Base-by-base conservation (phyloP, 1,284 basidiomycete species). In the Ustilago bromivora region DNA sequence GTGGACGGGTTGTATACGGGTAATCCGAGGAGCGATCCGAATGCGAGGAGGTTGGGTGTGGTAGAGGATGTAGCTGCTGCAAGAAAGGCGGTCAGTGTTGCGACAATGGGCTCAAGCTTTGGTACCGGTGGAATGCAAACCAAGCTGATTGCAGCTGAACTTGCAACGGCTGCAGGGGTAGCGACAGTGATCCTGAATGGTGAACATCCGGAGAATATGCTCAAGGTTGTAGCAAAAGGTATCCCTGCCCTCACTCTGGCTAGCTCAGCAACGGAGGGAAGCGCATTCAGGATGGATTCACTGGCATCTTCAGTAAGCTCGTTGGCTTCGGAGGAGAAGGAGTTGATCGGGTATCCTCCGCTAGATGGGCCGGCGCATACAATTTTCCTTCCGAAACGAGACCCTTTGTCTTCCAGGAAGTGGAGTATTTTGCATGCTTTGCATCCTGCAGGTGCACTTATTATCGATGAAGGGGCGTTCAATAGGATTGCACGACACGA, bases 41-140 rank as follows among this genome's bases (percentile, higher is more conserved):
- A 89, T 41, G 96, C 96, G 0, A 91, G 90, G 80, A 90, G 91
- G 35, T 92, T 99, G 19, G 90, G 93, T 41, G 90, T 92, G 8
- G 96, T 99, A 1, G 88, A 90, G 2, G 96, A 95, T 34, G 92
- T 98, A 23, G 89, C 92, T 31, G 90, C 90, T 32, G 94, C 97
- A 71, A 91, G 95, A 31, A 88, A 90, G 19, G 89, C 94, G 90
- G 96, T 98, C 3, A 94, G 93, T 81, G 97, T 95, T 0, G 91
- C 91, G 3, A 98, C 95, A 0, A 89, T 96, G 6, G 97, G 96
- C 0, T 96, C 94, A 0, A 94, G 90, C 74, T 90, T 99, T 12
- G 97, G 96, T 0, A 99, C 97, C 2, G 97, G 96, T 1, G 97
- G 97, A 6, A 99, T 99, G 97, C 95, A 97, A 88, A 99, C 97